phyloP scores from a whole-genome alignment of 2,329 filamentous ascomycete genomes.

The Diaporthe sp. region DNA sequence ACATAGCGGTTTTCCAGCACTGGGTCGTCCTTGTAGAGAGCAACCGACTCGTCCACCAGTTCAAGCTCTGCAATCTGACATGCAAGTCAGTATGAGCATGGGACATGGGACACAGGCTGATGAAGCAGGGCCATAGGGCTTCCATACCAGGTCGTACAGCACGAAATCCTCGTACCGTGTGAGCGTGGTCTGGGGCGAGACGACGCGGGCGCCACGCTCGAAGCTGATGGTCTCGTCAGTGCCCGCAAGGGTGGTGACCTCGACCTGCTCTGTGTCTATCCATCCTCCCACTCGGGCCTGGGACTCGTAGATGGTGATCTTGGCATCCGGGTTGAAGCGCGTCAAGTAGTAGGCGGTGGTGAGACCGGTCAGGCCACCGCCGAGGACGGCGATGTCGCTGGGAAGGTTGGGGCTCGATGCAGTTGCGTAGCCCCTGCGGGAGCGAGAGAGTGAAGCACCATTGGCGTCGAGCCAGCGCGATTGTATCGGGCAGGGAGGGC shows the following conservation, averaged over 20 bases:
- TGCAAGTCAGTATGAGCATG: conserved; percentile 33
- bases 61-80: conserved; percentile 38
- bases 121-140: conserved; percentile 43
- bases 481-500: background rate
- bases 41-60: conserved; percentile 23
- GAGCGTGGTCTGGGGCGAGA: conserved; percentile 66
- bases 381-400: conserved; percentile 74
- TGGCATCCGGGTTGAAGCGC: conserved; percentile 72
- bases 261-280: conserved; percentile 77
- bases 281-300: conserved; percentile 82
- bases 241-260: conserved; percentile 67
- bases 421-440: conserved; percentile 29
- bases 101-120: background rate
- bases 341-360: conserved; percentile 83
- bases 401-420: background rate
- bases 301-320: conserved; percentile 87
- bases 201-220: conserved; percentile 85
- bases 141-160: conserved; percentile 77
- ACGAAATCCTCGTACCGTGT: conserved; percentile 72
- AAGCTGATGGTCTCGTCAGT: conserved; percentile 74
- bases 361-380: conserved; percentile 87
- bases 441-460: background rate
- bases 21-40: conserved; percentile 57
- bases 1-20: conserved; percentile 71
- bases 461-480: background rate